Conservation (phyloP, 2,329 filamentous ascomycete species). For the Ascochyta clinopodiicola region DNA sequence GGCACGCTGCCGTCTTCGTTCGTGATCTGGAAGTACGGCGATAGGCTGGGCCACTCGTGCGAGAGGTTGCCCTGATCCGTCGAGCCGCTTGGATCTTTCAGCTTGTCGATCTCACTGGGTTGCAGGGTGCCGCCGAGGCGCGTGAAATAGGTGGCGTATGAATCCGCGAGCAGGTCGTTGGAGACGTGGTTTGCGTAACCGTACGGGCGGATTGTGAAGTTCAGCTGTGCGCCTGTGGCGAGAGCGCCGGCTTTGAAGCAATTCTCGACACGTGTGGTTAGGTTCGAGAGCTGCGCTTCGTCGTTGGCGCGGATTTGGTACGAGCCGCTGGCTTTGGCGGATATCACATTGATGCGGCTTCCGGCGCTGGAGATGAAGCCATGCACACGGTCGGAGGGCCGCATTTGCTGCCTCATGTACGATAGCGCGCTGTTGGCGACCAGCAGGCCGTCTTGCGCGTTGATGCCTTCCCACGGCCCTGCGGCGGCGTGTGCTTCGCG, state of each 20-base stretch:
- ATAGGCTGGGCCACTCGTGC: slow-evolving; percentile 23
- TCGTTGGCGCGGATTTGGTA: slow-evolving; percentile 23
- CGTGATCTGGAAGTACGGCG: slow-evolving; percentile 25
- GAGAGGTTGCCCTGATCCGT: slow-evolving; percentile 28
- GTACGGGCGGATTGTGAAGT: slow-evolving; percentile 20
- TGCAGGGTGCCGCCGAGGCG: slow-evolving; percentile 1
- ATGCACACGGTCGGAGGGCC: slow-evolving; percentile 22
- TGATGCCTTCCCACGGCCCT: slow-evolving; percentile 39
- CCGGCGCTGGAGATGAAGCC: slow-evolving; percentile 22
- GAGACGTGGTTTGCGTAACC: slow-evolving; percentile 20
- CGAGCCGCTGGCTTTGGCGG: slow-evolving; percentile 1
- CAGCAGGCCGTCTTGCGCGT: slow-evolving; percentile 27
- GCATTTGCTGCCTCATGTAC: slow-evolving; percentile 23
- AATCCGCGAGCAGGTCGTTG: slow-evolving; percentile 18
- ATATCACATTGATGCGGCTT: slow-evolving; percentile 20
- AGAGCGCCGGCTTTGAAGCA: slow-evolving; percentile 22
- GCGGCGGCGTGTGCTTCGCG: slow-evolving; percentile 39
- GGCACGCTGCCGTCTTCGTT: slow-evolving; percentile 21
- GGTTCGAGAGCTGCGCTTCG: slow-evolving; percentile 12
- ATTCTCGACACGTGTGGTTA: slow-evolving; percentile 14
- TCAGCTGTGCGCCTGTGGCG: slow-evolving; percentile 17
- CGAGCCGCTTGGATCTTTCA: slow-evolving; percentile 13
- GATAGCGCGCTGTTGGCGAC: slow-evolving; percentile 22
- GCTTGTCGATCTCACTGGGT: slow-evolving; percentile 5
- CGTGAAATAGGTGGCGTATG: slow-evolving; percentile 12